Evolutionary conservation across 192 early-diverging fungal genomes (phyloP), one percentile per base, ranked within the genome.

Genomic region (Podila epigama): DNA sequence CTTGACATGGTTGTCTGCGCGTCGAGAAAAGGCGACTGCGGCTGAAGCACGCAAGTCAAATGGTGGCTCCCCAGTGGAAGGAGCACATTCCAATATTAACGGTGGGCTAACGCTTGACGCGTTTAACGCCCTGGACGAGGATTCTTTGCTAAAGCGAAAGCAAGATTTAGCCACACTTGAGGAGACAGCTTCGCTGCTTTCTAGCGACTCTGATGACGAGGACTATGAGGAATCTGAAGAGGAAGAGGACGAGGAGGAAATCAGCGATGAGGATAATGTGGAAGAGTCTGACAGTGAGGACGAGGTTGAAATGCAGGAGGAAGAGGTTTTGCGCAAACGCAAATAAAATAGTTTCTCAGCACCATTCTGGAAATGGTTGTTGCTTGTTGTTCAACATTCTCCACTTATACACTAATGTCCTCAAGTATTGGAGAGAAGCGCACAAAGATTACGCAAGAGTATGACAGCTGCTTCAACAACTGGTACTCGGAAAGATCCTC

Each of bases 401-500:
- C 9, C 48, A 15, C 48, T 51, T 51, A 20, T 51, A n/a, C 42
- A 54, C 68, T 31, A 51, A 89, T 89, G 85, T 87, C 85, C 13
- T 84, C 81, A 42, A 89, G 85, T 69, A 85, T 89, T 55, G 89
- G 90, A 42, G 69, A 81, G 58, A 83, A 94, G 63, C 94, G 94
- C 69, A 93, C 91, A 25, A 82, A 87, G 40, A 82, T 94, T 34
- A 95, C 94, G 85, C 86, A 91, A 69, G 83, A 93, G 66, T 98
- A 96, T 66, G 95, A 98, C 41, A 81, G 72, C 29, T 98, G 96
- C 72, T 98, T 98, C 70, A 96, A 95, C 71, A 90, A 91, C 62
- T 98, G 96, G 96, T 98, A 98, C 77, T 90, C 94, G 41, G 94
- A 96, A 75, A 94, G 81, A 96, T 95, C 65, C 80, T 98, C n/a